Percentiles rank a stretch among this genome's conserved stretches.
These are phyloP conservation scores for Aspergillus hortae DNA, from an alignment of 2,329 filamentous ascomycete genomes.

Conservation along the genomic window DNA sequence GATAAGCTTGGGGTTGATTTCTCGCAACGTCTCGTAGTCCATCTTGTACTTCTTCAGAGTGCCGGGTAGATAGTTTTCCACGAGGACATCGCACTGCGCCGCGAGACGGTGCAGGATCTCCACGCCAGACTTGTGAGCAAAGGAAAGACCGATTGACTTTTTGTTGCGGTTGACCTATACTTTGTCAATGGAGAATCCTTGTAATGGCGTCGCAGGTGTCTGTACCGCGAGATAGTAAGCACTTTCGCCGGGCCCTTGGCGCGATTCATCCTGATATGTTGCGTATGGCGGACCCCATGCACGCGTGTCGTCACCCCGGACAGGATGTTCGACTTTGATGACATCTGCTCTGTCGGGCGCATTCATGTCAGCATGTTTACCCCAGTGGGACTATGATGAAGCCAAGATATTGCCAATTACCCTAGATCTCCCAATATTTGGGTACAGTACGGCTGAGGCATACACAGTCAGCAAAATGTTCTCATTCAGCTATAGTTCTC, in stretches of 20 bases:
- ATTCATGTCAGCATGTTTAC: constrained; percentile 4
- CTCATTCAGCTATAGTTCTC: not conserved
- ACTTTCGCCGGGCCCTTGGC: constrained; percentile 73
- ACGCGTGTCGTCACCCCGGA: constrained; percentile 85
- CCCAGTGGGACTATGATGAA: not conserved
- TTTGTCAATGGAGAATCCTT: no score
- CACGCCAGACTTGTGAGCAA: constrained; percentile 78
- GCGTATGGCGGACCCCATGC: constrained; percentile 97
- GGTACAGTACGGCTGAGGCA: constrained; percentile 81
- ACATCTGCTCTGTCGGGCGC: constrained; percentile 70
- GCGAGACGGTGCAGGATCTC: constrained; percentile 82
- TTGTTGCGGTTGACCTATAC: constrained; percentile 90
- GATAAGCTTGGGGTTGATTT: constrained; percentile 81
- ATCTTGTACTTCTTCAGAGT: constrained; percentile 85
- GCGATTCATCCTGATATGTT: constrained; percentile 60
- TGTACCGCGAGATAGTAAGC: constrained; percentile 88
- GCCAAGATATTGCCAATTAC: constrained; percentile 48
- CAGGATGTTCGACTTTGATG: constrained; percentile 95
- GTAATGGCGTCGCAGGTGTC: not conserved
- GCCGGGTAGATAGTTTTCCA: constrained; percentile 94
- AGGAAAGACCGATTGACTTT: constrained; percentile 87
- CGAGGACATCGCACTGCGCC: constrained; percentile 82
- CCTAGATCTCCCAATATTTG: constrained; percentile 95
- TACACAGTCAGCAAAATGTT: constrained; percentile 10
- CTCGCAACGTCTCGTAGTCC: constrained; percentile 76